Conservation (phyloP, 1,139 yeast species). For the Taphrina pruni region DNA sequence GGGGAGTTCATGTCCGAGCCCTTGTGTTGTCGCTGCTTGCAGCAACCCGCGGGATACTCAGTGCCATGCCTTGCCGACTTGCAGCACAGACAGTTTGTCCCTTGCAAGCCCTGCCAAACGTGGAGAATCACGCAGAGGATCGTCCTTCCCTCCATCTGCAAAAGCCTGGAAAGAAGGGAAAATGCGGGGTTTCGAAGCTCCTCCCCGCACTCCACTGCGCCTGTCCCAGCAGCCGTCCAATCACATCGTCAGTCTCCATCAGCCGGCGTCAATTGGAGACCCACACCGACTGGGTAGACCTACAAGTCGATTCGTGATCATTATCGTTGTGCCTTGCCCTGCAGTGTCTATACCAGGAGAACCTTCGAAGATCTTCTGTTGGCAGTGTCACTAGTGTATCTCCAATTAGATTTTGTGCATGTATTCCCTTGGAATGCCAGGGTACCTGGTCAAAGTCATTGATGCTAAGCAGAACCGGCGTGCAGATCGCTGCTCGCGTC, state of each 20-base stretch:
- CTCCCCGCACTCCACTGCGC: neutral
- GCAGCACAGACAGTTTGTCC: too few species aligned
- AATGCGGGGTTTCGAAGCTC: slow-evolving; percentile 1
- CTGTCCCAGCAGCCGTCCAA: neutral
- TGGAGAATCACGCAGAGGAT: neutral
- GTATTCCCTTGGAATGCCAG: too few species aligned
- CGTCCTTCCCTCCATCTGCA: neutral
- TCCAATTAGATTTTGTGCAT: too few species aligned
- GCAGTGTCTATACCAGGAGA: too few species aligned
- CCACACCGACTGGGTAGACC: too few species aligned
- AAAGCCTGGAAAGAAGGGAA: neutral
- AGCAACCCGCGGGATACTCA: neutral
- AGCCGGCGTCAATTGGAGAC: neutral
- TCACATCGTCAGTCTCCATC: neutral
- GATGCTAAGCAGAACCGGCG: neutral
- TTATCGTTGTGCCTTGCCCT: too few species aligned
- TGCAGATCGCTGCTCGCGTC: neutral
- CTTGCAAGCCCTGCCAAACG: neutral
- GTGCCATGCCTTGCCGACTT: too few species aligned
- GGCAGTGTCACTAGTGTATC: too few species aligned
- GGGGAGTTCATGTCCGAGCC: neutral
- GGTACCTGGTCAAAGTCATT: too few species aligned
- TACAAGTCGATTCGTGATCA: too few species aligned
- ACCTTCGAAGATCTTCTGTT: too few species aligned
- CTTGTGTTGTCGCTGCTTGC: slow-evolving; percentile 3